A percentile compares a stretch with the other conserved stretches of the same genome.
These are phyloP conservation scores for Globisporangium middletonii DNA, from an alignment of 352 stramenopile species.

Conservation along the genomic window DNA sequence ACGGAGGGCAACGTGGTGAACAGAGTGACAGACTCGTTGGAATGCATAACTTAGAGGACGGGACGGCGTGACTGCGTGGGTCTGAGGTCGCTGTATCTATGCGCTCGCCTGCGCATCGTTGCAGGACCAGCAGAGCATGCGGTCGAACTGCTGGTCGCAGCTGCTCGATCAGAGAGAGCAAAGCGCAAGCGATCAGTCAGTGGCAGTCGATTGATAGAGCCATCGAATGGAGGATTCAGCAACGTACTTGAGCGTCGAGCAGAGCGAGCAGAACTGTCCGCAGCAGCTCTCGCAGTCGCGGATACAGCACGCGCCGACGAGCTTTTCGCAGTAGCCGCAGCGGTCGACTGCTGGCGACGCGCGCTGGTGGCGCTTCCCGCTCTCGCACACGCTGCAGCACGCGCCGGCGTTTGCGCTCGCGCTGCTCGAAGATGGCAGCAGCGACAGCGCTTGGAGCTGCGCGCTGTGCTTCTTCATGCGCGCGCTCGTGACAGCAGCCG, in stretches of 20 bases:
- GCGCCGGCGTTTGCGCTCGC: not conserved
- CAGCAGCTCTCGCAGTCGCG: slow-evolving; percentile 54
- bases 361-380: slow-evolving; percentile 14
- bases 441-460: slow-evolving; percentile 21
- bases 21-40: not conserved
- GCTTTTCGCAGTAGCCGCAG: slow-evolving; percentile 62
- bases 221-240: too few relatives aligned
- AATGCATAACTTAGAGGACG: slow-evolving; percentile 12
- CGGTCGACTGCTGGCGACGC: slow-evolving; percentile 12
- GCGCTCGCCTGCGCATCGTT: slow-evolving; percentile 32
- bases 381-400: slow-evolving; percentile 37
- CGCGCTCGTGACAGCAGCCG: slow-evolving; percentile 54
- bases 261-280: slow-evolving; percentile 63
- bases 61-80: not conserved
- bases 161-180: slow-evolving; percentile 14
- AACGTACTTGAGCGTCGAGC: slow-evolving; percentile 77
- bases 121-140: slow-evolving; percentile 72
- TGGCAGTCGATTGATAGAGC: not conserved
- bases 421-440: slow-evolving; percentile 1
- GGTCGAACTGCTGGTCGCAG: slow-evolving; percentile 73
- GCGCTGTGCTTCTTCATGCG: slow-evolving; percentile 64
- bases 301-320: slow-evolving; percentile 51
- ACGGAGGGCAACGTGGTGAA: not conserved
- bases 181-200: not conserved
- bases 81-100: not conserved